A percentile compares a stretch with the other conserved stretches of the same genome.
Conservation (phyloP, 2,329 filamentous ascomycete species). For the Colletotrichum sidae region DNA sequence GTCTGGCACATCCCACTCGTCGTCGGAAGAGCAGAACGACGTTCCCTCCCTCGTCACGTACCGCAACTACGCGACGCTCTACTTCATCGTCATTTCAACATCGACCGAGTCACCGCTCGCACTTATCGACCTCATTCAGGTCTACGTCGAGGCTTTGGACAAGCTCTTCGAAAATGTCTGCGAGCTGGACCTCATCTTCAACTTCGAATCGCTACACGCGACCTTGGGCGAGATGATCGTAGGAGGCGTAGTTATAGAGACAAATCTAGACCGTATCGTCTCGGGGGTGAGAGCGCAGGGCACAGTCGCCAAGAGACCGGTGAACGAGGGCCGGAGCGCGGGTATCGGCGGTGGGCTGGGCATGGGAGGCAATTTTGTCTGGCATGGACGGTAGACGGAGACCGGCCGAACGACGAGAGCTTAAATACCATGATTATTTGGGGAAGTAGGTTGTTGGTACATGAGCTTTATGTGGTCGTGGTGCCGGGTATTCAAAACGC, state of each 20-base stretch:
- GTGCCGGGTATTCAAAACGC: conserved; percentile 36
- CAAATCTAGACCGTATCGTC: conserved; percentile 88
- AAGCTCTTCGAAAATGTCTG: conserved; percentile 98
- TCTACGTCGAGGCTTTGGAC: conserved; percentile 96
- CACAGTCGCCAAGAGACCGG: conserved; percentile 80
- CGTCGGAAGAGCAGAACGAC: conserved; percentile 80
- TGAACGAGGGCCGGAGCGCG: conserved; percentile 72
- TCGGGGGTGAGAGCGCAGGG: conserved; percentile 84
- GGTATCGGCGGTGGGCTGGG: conserved; percentile 62
- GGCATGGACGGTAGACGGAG: conserved; percentile 53
- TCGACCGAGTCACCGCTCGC: conserved; percentile 96
- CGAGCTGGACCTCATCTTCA: conserved; percentile 98
- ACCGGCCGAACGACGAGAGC: conserved; percentile 9
- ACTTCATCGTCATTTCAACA: conserved; percentile 98
- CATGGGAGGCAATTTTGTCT: conserved; percentile 70
- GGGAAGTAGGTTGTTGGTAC: conserved; percentile 44
- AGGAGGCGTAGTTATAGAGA: conserved; percentile 94
- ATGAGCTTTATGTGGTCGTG: conserved; percentile 30
- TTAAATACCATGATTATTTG: conserved; percentile 23
- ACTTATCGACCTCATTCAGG: conserved; percentile 95
- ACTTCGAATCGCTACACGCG: conserved; percentile 96
- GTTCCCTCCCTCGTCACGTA: conserved; percentile 96
- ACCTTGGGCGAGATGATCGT: conserved; percentile 94
- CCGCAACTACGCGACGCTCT: conserved; percentile 96
- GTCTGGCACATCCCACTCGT: conserved; percentile 72